Evolutionary conservation across 371 early-diverging fungal species (phyloP).

Genomic region (Capillidium heterosporum): DNA sequence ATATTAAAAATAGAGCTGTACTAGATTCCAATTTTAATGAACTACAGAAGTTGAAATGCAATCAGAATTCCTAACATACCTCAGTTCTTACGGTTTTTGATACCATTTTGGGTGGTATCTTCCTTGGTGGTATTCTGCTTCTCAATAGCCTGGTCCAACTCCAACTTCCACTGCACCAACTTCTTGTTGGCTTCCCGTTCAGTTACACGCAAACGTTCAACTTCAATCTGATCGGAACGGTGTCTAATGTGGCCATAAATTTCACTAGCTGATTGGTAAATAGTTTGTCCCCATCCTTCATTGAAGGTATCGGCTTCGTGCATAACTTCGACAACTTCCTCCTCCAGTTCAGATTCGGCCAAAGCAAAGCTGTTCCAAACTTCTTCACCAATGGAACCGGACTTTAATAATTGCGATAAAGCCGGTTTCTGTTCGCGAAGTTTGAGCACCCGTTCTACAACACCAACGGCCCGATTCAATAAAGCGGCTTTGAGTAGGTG

Average conservation of each 20-base stretch:
- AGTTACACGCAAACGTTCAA: conserved; percentile 3
- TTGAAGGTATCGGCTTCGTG: conserved; percentile 64
- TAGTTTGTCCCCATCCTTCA: conserved; percentile 67
- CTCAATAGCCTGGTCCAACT: background rate
- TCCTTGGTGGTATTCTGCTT: background rate
- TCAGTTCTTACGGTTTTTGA: no score
- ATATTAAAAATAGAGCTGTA: no score
- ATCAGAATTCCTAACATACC: no score
- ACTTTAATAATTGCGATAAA: conserved; percentile 50
- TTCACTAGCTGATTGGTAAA: conserved; percentile 68
- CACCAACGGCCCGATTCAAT: conserved; percentile 70
- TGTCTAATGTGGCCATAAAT: conserved; percentile 23
- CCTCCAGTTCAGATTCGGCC: conserved; percentile 69
- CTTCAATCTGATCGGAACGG: conserved; percentile 3
- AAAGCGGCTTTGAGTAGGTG: conserved; percentile 53
- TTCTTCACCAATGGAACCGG: conserved; percentile 78
- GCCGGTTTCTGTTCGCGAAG: conserved; percentile 75
- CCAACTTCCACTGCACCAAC: conserved; percentile 3
- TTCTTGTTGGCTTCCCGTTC: conserved; percentile 4
- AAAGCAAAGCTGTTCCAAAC: conserved; percentile 56
- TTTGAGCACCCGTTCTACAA: conserved; percentile 49
- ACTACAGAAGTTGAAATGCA: no score
- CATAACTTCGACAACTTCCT: conserved; percentile 62
- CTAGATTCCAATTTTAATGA: no score
- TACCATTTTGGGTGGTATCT: background rate